Percentiles rank a stretch among this genome's conserved stretches.
phyloP scores from a whole-genome alignment of 2,329 filamentous ascomycete genomes.

The Pestalotiopsis sp. region DNA sequence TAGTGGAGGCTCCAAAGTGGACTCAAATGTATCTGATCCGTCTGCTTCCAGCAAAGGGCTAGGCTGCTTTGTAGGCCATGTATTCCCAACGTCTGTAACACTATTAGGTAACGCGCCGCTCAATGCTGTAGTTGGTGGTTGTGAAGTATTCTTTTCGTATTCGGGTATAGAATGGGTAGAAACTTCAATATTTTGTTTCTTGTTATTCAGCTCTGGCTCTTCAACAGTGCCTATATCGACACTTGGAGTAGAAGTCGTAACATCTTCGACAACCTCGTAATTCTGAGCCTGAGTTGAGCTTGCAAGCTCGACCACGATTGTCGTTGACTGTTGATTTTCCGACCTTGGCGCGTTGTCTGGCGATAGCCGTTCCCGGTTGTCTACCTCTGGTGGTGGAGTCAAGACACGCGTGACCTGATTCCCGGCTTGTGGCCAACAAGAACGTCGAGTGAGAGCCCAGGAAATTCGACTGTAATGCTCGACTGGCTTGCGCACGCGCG shows the following conservation, averaged over 20 bases:
- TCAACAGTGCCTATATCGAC: not conserved
- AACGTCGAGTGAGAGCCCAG: conserved; percentile 12
- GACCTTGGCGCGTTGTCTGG: not conserved
- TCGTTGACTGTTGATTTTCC: not conserved
- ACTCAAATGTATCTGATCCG: not conserved
- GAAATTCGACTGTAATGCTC: conserved; percentile 19
- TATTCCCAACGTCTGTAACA: not conserved
- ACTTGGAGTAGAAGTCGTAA: not conserved
- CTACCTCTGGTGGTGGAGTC: not conserved
- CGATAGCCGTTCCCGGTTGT: not conserved
- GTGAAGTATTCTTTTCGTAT: not conserved
- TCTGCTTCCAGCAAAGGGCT: not conserved
- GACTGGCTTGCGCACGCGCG: conserved; percentile 17
- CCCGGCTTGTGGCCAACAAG: not conserved
- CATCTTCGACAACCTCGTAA: not conserved
- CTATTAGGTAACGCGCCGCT: not conserved
- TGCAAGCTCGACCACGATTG: not conserved
- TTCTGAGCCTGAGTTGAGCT: not conserved
- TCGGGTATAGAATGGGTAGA: not conserved
- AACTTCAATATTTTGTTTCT: not conserved
- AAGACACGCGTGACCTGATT: not conserved
- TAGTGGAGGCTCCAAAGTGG: not conserved
- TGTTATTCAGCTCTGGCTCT: not conserved
- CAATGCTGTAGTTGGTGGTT: not conserved
- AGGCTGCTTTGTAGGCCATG: not conserved